Evolutionary conservation across 177 flowering plant genomes (phyloP), one percentile per base, ranked within the genome.

Genomic region (Vitis hybrid): DNA sequence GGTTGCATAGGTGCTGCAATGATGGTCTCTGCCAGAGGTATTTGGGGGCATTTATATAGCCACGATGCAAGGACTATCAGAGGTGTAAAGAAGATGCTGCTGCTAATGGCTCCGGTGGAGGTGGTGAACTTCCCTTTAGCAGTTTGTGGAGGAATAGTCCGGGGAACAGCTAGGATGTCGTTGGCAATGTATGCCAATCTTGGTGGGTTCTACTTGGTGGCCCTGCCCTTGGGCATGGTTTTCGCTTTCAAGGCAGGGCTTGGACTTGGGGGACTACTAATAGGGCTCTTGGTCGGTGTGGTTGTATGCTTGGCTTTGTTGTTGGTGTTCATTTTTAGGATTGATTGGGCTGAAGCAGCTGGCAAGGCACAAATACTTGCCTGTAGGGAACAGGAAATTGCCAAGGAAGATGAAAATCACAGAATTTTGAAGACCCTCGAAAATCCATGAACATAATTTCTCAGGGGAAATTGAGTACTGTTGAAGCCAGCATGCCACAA

Each of bases 161-260:
- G 97, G 2, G 99, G 92, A 58, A 93, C 97, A 4, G 99, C 94
- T 0, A 78, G 82, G 76, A 98, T 97, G 7, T 82, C 83, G 88
- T 26, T 91, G 58, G 89, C 80, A 0, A 82, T 81, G 88, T 88
- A 86, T 68, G 94, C 97, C 0, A 90, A 81, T 72, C 71, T 93
- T 4, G 88, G 83, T 2, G 97, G 97, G 57, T 91, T 91, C 60
- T 95, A 95, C 77, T 64, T 88, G 56, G 40, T 93, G 74, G 94
- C 97, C 5, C 75, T 93, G 85, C 98, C 98, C 1, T 34, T 91
- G 66, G 86, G 86, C 0, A 77, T 84, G 69, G 74, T 79, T 32
- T 73, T 95, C 13, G 99, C 89, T 5, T 93, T 96, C 78, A 85
- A 75, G 69, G 75, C 63, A 2, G 68, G 62, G 54, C 80, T 93